These are phyloP conservation scores for Ogataea nitratoaversa DNA, from an alignment of 805 yeast genomes.

Conservation along the genomic window DNA sequence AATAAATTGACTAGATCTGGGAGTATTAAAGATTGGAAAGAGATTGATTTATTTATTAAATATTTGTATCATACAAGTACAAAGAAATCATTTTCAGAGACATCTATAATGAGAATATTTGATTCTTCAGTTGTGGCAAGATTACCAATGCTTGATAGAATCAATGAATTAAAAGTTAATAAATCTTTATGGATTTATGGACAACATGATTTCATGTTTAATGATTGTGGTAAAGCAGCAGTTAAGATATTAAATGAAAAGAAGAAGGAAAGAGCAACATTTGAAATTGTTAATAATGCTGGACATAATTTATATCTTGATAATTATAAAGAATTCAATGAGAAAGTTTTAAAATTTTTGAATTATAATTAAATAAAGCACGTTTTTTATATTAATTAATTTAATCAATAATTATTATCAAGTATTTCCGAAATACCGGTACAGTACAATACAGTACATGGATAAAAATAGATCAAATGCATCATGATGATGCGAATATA, in stretches of 20 bases:
- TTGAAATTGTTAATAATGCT: constrained; percentile 44
- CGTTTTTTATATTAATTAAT: no score
- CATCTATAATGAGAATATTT: constrained; percentile 41
- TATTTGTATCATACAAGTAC: constrained; percentile 32
- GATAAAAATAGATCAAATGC: no score
- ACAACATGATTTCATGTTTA: constrained; percentile 71
- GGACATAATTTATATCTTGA: constrained; percentile 81
- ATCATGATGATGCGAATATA: no score
- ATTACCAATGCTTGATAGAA: constrained; percentile 61
- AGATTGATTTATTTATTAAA: constrained; percentile 27
- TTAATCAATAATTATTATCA: no score
- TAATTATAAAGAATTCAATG: constrained; percentile 52
- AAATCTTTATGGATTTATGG: constrained; percentile 55
- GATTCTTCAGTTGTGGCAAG: constrained; percentile 59
- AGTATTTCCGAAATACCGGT: no score
- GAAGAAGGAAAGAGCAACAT: constrained; percentile 26
- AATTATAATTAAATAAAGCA: no score
- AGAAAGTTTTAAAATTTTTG: constrained; percentile 35
- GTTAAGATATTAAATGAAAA: constrained; percentile 22
- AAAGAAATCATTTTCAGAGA: constrained; percentile 31
- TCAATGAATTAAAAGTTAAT: constrained; percentile 32
- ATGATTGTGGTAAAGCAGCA: constrained; percentile 50
- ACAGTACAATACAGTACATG: no score
- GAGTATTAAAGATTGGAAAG: constrained; percentile 19
- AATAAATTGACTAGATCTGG: constrained; percentile 27